phyloP scores from a whole-genome alignment of 106 monocot genomes.

The Allium fistulosum region DNA sequence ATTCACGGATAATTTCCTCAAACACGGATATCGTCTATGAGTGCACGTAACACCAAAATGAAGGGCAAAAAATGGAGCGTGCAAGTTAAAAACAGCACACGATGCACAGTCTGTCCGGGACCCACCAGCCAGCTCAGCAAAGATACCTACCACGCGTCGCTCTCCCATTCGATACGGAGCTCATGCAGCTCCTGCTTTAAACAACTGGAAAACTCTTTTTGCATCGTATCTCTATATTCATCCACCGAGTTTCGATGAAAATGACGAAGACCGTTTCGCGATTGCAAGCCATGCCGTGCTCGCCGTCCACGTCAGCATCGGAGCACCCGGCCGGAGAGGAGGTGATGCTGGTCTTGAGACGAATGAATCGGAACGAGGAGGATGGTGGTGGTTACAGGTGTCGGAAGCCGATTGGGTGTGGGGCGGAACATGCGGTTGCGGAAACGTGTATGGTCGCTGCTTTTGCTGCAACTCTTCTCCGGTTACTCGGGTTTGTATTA shows the following conservation, averaged over 20 bases:
- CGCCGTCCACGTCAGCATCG: background rate
- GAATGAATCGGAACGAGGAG: slow-evolving; percentile 1
- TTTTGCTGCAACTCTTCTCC: slow-evolving; percentile 34
- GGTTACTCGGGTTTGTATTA: slow-evolving; percentile 7
- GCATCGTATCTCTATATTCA: no score
- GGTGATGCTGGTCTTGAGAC: background rate
- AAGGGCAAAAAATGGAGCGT: no score
- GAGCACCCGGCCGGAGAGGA: background rate
- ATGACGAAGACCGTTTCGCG: no score
- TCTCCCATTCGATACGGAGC: background rate
- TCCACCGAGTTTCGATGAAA: no score
- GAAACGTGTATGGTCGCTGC: slow-evolving; percentile 81
- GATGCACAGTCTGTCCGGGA: no score
- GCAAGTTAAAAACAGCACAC: no score
- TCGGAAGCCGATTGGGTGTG: slow-evolving; percentile 43
- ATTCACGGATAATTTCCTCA: no score
- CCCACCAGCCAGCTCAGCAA: background rate
- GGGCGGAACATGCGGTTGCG: slow-evolving; percentile 74
- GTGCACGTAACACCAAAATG: no score
- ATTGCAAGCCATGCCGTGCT: background rate
- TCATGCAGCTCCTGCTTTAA: background rate
- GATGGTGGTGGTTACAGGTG: slow-evolving; percentile 18
- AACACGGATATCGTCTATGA: no score
- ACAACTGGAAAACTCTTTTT: background rate
- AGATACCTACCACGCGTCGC: background rate